These are phyloP conservation scores for Monosporozyma aerobia DNA, from an alignment of 805 yeast genomes.

Conservation along the genomic window DNA sequence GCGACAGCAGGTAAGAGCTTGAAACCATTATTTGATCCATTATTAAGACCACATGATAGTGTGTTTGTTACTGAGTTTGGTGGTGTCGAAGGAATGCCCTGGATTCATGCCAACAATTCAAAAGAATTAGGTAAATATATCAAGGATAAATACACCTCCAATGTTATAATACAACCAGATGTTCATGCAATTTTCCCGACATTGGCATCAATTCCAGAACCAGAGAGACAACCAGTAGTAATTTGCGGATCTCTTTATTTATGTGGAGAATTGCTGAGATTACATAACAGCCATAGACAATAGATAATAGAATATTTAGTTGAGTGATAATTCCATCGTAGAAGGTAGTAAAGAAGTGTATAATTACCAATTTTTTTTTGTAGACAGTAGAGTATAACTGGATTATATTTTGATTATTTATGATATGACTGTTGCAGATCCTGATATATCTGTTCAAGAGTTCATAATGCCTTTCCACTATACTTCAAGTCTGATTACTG, in stretches of 20 bases:
- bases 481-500: background rate
- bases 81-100: slow-evolving; percentile 84
- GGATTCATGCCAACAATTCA: slow-evolving; percentile 53
- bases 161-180: slow-evolving; percentile 21
- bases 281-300: slow-evolving; percentile 19
- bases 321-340: background rate
- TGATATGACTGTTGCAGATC: no score
- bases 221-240: slow-evolving; percentile 30
- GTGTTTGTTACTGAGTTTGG: slow-evolving; percentile 59
- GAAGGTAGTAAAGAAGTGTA: background rate
- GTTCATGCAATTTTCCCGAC: slow-evolving; percentile 10
- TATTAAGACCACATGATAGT: slow-evolving; percentile 43
- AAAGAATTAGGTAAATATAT: slow-evolving; percentile 18
- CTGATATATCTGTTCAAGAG: no score
- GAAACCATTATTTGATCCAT: slow-evolving; percentile 39
- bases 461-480: background rate
- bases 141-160: slow-evolving; percentile 20
- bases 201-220: slow-evolving; percentile 1
- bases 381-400: background rate
- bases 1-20: slow-evolving; percentile 67
- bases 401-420: background rate
- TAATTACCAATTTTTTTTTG: background rate
- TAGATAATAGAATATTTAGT: background rate
- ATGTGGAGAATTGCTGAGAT: slow-evolving; percentile 45
- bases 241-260: slow-evolving; percentile 67